Percentiles rank a stretch among this genome's conserved stretches.
These are phyloP conservation scores for Coniochaeta prunicola DNA, from an alignment of 2,329 filamentous ascomycete genomes.

Conservation along the genomic window DNA sequence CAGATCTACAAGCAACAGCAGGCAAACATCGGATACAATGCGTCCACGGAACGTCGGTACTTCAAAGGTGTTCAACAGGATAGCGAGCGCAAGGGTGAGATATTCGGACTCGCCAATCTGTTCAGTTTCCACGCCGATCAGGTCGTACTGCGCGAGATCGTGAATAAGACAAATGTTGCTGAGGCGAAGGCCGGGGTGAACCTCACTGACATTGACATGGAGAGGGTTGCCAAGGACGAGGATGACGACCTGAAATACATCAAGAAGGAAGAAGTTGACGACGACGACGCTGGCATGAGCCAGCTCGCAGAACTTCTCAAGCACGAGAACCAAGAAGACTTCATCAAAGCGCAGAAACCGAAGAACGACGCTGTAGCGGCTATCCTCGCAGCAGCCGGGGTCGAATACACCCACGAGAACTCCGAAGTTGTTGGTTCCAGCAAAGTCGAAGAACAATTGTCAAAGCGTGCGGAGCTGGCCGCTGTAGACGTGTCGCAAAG, in stretches of 20 bases:
- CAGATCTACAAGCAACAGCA: slow-evolving; percentile 99
- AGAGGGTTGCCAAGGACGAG: slow-evolving; percentile 49
- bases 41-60: slow-evolving; percentile 85
- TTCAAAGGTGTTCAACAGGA: slow-evolving; percentile 91
- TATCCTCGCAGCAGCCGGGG: slow-evolving; percentile 79
- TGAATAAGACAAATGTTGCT: slow-evolving; percentile 96
- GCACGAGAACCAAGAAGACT: slow-evolving; percentile 33
- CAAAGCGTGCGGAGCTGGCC: slow-evolving; percentile 62
- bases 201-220: slow-evolving; percentile 69
- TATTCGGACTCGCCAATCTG: slow-evolving; percentile 85
- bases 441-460: slow-evolving; percentile 83
- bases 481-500: slow-evolving; percentile 28
- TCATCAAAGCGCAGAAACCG: slow-evolving; percentile 26
- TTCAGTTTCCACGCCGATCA: slow-evolving; percentile 76
- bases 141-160: slow-evolving; percentile 83
- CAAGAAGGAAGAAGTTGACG: slow-evolving; percentile 35
- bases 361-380: slow-evolving; percentile 75
- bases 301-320: slow-evolving; percentile 60
- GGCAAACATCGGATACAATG: slow-evolving; percentile 94
- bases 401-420: slow-evolving; percentile 95
- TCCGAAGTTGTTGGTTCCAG: slow-evolving; percentile 89
- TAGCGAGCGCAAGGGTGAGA: slow-evolving; percentile 76
- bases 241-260: slow-evolving; percentile 31
- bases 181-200: slow-evolving; percentile 82
- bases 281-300: slow-evolving; percentile 56